These are phyloP conservation scores for Sphaerulina populicola DNA, from an alignment of 2,329 filamentous ascomycete genomes.

Conservation along the genomic window DNA sequence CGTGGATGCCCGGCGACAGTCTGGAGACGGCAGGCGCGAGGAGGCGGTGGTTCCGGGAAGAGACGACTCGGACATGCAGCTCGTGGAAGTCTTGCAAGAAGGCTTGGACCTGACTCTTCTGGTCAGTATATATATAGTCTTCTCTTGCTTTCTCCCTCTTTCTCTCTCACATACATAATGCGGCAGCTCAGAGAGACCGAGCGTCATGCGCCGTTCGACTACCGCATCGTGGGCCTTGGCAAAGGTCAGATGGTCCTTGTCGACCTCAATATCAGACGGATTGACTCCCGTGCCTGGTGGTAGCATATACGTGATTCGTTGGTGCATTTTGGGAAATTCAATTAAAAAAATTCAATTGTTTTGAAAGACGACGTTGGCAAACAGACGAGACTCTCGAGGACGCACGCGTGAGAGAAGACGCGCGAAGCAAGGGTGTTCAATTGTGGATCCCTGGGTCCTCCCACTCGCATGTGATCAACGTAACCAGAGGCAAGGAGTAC, in stretches of 20 bases:
- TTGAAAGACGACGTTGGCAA: neutral
- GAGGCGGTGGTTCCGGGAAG: conserved; percentile 48
- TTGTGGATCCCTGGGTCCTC: neutral
- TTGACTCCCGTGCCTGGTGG: conserved; percentile 56
- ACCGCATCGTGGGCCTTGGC: conserved; percentile 52
- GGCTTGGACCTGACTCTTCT: conserved; percentile 45
- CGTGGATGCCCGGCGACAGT: conserved; percentile 70
- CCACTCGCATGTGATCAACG: neutral
- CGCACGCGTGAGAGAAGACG: too few species aligned
- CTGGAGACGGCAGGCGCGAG: conserved; percentile 66
- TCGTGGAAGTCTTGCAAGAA: conserved; percentile 59
- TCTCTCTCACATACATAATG: conserved; percentile 50
- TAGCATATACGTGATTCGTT: conserved; percentile 67
- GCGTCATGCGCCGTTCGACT: conserved; percentile 70
- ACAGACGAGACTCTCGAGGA: neutral
- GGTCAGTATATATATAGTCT: neutral
- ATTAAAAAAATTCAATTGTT: too few species aligned
- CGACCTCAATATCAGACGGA: conserved; percentile 54
- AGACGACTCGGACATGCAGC: conserved; percentile 73
- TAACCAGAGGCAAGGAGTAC: too few species aligned
- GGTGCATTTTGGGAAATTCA: conserved; percentile 51
- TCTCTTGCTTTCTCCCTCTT: too few species aligned
- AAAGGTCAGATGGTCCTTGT: conserved; percentile 48
- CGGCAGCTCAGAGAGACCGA: conserved; percentile 66
- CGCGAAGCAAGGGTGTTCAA: neutral